A percentile compares a stretch with the other conserved stretches of the same genome.
Evolutionary conservation across 768 basidiomycete species (phyloP).

Genomic region (Gymnopilus dilepis): DNA sequence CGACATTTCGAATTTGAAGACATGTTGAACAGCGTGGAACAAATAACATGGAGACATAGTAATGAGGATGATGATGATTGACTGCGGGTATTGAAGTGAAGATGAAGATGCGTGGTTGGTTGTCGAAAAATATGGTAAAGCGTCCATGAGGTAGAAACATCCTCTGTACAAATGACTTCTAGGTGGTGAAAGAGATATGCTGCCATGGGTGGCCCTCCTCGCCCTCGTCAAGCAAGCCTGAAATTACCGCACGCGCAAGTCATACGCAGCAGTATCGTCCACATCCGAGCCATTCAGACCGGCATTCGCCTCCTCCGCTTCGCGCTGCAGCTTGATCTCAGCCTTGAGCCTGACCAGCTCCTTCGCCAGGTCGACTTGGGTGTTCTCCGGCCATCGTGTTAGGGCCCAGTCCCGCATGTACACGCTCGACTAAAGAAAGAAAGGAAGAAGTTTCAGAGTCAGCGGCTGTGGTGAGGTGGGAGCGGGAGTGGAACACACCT

Average conservation of each 20-base stretch:
- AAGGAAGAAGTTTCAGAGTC: not conserved
- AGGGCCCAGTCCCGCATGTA: slow-evolving; percentile 88
- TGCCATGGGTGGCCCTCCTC: too few relatives aligned
- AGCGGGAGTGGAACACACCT: slow-evolving; percentile 51
- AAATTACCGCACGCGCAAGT: slow-evolving; percentile 17
- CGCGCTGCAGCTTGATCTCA: slow-evolving; percentile 50
- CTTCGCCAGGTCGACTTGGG: slow-evolving; percentile 58
- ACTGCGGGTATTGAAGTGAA: not conserved
- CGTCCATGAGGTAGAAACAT: slow-evolving; percentile 2
- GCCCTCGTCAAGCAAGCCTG: too few relatives aligned
- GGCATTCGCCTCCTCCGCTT: slow-evolving; percentile 34
- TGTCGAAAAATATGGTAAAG: too few relatives aligned
- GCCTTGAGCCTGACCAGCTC: slow-evolving; percentile 68
- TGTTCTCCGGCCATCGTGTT: slow-evolving; percentile 70
- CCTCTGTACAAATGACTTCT: not conserved
- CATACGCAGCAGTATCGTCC: slow-evolving; percentile 14
- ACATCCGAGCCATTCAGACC: slow-evolving; percentile 19
- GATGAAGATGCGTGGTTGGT: not conserved
- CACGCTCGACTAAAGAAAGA: slow-evolving; percentile 65
- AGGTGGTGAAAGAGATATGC: not conserved
- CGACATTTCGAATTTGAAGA: not conserved
- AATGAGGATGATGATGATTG: slow-evolving; percentile 5
- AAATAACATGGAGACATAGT: slow-evolving; percentile 10
- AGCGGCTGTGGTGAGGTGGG: not conserved
- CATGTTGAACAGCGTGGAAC: slow-evolving; percentile 1